These are phyloP conservation scores for Sporothrix humicola DNA, from an alignment of 2,329 filamentous ascomycete species.

Conservation along the genomic window DNA sequence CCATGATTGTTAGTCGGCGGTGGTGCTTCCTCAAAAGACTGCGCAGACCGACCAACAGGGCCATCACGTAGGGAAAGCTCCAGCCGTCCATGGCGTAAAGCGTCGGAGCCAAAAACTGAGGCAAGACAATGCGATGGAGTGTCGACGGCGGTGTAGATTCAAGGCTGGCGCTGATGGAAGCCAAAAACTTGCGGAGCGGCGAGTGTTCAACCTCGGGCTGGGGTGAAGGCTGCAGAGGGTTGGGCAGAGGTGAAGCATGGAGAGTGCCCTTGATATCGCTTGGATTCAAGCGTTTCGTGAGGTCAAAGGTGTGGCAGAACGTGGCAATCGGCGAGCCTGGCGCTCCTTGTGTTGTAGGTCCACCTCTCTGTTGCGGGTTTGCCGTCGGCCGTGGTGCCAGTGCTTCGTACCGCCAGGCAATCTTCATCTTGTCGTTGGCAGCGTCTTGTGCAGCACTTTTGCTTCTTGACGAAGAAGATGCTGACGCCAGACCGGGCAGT, in stretches of 20 bases:
- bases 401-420: slow-evolving; percentile 95
- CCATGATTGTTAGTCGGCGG: slow-evolving; percentile 69
- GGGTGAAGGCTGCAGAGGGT: slow-evolving; percentile 45
- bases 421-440: slow-evolving; percentile 85
- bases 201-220: slow-evolving; percentile 46
- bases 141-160: slow-evolving; percentile 61
- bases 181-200: slow-evolving; percentile 69
- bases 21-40: slow-evolving; percentile 73
- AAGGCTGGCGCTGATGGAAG: slow-evolving; percentile 61
- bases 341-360: neutral
- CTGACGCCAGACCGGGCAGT: slow-evolving; percentile 71
- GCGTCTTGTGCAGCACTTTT: slow-evolving; percentile 47
- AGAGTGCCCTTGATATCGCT: slow-evolving; percentile 58
- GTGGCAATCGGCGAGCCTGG: slow-evolving; percentile 11
- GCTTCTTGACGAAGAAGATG: slow-evolving; percentile 47
- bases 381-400: slow-evolving; percentile 52
- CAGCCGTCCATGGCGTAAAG: slow-evolving; percentile 74
- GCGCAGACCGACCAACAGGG: slow-evolving; percentile 80
- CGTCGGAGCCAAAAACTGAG: slow-evolving; percentile 83
- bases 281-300: slow-evolving; percentile 66
- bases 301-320: slow-evolving; percentile 77
- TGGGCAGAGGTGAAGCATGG: slow-evolving; percentile 57
- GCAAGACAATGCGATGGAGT: slow-evolving; percentile 84
- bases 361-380: neutral
- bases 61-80: slow-evolving; percentile 74